Base-by-base conservation (phyloP, 495 filamentous ascomycete genomes). In the Penicillium samsonianum region DNA sequence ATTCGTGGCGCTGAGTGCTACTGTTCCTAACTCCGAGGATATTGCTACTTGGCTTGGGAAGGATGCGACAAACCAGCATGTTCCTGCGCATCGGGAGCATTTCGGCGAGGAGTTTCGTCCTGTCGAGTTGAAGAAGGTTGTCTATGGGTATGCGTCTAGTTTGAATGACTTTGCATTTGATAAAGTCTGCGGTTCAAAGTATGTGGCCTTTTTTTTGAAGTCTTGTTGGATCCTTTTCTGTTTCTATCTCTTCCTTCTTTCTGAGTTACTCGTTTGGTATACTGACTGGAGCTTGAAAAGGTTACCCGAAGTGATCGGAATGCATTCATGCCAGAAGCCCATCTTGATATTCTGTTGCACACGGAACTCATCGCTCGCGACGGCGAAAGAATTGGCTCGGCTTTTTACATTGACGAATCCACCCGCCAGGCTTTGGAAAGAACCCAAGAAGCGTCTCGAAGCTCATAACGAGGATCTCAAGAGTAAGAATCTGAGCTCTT, bases 311-410 rank as follows among this genome's bases (percentile, higher is more conserved):
- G 64, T 97, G n/a, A 88, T 98, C 33, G 70, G 80, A 3, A 89
- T 84, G 50, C 89, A 95, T 71, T 87, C 89, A 0, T 78, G 84
- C 17, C 78, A 78, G 58, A 97, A 96, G 65, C 92, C 94, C 0
- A 91, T 94, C 20, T 90, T 98, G 80, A 75, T 98, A 4, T 98
- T 98, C 67, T 97, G 94, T 65, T 89, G 87, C 65, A 96, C 92
- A 0, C 76, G 92, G 37, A 89, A 87, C 55, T 90, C 91, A 3
- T 86, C 89, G 43, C 82, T 89, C 28, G 69, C 68, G 20, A 97
- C 94, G 4, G 92, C 94, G 16, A 85, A 84, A 42, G 66, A 84
- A 48, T 81, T 98, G 30, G 84, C 86, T 17, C 81, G 85, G 45
- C 79, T 83, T 64, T 94, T 88, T 82, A 73, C 77, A 7, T 74